These are phyloP conservation scores for Phytophthora brassicae DNA, from an alignment of 352 stramenopile species.

Conservation along the genomic window DNA sequence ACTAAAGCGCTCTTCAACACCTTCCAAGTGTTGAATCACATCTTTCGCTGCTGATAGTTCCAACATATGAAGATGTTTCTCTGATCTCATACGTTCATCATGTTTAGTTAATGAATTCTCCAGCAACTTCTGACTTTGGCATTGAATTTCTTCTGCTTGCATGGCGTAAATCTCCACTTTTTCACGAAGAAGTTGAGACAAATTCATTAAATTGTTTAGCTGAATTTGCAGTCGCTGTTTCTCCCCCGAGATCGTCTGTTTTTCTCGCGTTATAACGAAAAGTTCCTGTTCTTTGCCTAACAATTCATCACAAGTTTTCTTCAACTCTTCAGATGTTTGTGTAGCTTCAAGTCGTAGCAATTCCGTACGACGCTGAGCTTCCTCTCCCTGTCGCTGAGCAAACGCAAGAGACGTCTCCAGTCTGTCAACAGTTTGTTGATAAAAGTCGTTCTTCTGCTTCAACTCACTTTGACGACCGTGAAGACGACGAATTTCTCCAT, in stretches of 20 bases:
- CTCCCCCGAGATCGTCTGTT: slow-evolving; percentile 34
- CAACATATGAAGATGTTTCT: slow-evolving; percentile 48
- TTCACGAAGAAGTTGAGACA: slow-evolving; percentile 36
- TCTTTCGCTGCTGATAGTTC: slow-evolving; percentile 49
- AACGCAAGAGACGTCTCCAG: slow-evolving; percentile 44
- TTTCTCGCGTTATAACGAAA: slow-evolving; percentile 33
- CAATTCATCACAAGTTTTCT: slow-evolving; percentile 33
- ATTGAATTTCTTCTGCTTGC: slow-evolving; percentile 48
- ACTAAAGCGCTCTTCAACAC: slow-evolving; percentile 34
- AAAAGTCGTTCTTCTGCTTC: slow-evolving; percentile 59
- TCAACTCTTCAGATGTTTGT: slow-evolving; percentile 42
- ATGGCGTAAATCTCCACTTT: slow-evolving; percentile 41
- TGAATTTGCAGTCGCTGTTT: slow-evolving; percentile 56
- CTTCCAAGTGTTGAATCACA: slow-evolving; percentile 41
- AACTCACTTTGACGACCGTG: slow-evolving; percentile 52
- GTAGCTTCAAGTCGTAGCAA: slow-evolving; percentile 52
- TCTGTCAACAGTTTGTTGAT: slow-evolving; percentile 46
- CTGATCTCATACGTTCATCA: slow-evolving; percentile 43
- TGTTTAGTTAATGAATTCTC: slow-evolving; percentile 42
- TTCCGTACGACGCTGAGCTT: slow-evolving; percentile 48
- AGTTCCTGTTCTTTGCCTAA: slow-evolving; percentile 43
- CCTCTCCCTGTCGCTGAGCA: slow-evolving; percentile 47
- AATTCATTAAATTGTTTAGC: slow-evolving; percentile 40
- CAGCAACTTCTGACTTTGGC: slow-evolving; percentile 32
- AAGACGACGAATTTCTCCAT: slow-evolving; percentile 64